A percentile compares a stretch with the other conserved stretches of the same genome.
phyloP scores from a whole-genome alignment of 306 rosid genomes.

The Cucurbita pepo region DNA sequence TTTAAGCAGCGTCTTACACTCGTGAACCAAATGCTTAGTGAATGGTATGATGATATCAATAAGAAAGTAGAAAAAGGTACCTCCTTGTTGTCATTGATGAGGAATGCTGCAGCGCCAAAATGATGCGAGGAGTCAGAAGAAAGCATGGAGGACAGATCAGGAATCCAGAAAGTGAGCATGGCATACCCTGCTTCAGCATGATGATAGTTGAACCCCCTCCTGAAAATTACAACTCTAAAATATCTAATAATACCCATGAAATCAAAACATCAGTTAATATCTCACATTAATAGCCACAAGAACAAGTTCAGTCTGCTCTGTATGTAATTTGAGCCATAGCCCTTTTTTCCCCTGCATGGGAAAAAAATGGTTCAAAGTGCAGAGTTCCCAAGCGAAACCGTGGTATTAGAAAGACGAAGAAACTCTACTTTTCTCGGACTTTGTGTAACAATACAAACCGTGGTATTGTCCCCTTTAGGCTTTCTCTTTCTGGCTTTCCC shows the following conservation, averaged over 20 bases:
- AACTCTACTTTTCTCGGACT: slow-evolving; percentile 4
- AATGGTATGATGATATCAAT: not conserved
- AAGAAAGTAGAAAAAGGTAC: slow-evolving; percentile 4
- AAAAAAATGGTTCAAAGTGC: not conserved
- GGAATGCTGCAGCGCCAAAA: slow-evolving; percentile 26
- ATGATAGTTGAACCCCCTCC: slow-evolving; percentile 40
- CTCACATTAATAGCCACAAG: slow-evolving; percentile 27
- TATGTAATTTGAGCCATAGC: slow-evolving; percentile 30
- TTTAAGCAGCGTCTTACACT: not conserved
- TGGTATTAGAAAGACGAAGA: not conserved
- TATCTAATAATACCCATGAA: not conserved
- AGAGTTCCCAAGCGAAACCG: not conserved
- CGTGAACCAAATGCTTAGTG: not conserved
- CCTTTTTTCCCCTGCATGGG: slow-evolving; percentile 22
- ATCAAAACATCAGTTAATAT: not conserved
- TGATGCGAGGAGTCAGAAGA: slow-evolving; percentile 36
- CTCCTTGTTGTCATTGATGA: slow-evolving; percentile 25
- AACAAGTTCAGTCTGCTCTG: slow-evolving; percentile 29
- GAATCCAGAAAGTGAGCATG: slow-evolving; percentile 32
- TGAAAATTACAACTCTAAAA: slow-evolving; percentile 3
- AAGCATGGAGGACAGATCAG: slow-evolving; percentile 22
- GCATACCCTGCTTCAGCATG: slow-evolving; percentile 35
- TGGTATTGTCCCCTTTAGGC: too few species aligned
- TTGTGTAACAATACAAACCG: not conserved
- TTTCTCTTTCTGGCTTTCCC: too few species aligned